phyloP scores from a whole-genome alignment of 129 eudicot genomes.

The carrot (Daucus carota) region DH1_v3.0 NC_030384.2:31082501-31083000 shows the following conservation, averaged over 20 bases:
- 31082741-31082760: conserved; percentile 5
- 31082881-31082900: not conserved
- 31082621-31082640: conserved; percentile 2
- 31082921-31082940: not conserved
- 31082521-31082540: not conserved
- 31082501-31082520: not conserved
- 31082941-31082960: conserved; percentile 4
- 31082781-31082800: conserved; percentile 26
- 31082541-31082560: conserved; percentile 11
- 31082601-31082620: too few relatives aligned
- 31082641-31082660: conserved; percentile 2
- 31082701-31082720: conserved; percentile 16
- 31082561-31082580: not conserved
- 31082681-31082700: conserved; percentile 20
- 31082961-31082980: conserved; percentile 17
- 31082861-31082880: not conserved
- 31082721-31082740: conserved; percentile 14
- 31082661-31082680: conserved; percentile 31
- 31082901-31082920: not conserved
- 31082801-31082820: conserved; percentile 26
- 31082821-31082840: conserved; percentile 20
- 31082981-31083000: conserved; percentile 69
- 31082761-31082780: conserved; percentile 13
- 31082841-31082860: conserved; percentile 15
- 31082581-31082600: too few relatives aligned